phyloP scores from a whole-genome alignment of 306 rosid species.

The Gastrolobium bilobum region DNA sequence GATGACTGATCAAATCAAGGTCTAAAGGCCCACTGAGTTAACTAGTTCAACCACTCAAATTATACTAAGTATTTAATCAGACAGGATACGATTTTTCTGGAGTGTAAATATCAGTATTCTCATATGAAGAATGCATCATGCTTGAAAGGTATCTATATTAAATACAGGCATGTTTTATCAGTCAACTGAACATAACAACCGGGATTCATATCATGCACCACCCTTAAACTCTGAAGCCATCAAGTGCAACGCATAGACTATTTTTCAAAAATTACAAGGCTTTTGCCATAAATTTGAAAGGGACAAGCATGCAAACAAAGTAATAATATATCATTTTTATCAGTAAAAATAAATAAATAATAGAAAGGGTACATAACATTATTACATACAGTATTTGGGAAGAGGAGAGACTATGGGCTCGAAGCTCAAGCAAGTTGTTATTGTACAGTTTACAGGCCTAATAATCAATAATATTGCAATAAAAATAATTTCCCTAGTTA shows the following conservation, averaged over 20 bases:
- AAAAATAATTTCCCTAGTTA: too few species aligned
- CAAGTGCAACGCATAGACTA: constrained; percentile 9
- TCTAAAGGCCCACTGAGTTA: neutral
- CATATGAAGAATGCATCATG: constrained; percentile 13
- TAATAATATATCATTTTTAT: neutral
- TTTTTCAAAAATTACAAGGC: constrained; percentile 1
- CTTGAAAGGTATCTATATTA: constrained; percentile 11
- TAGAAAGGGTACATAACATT: neutral
- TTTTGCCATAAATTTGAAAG: constrained; percentile 18
- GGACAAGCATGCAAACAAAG: neutral
- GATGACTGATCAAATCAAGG: neutral
- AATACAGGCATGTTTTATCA: constrained; percentile 31
- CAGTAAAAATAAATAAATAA: neutral
- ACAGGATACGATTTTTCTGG: constrained; percentile 26
- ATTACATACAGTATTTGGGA: constrained; percentile 88
- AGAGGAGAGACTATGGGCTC: constrained; percentile 94
- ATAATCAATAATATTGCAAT: too few species aligned
- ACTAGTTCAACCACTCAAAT: constrained; percentile 4
- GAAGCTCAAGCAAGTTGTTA: too few species aligned
- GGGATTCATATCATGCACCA: too few species aligned
- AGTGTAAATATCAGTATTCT: neutral
- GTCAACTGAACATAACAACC: constrained; percentile 34
- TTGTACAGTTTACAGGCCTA: too few species aligned
- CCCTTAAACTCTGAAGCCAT: constrained; percentile 23
- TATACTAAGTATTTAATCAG: constrained; percentile 9